phyloP scores from a whole-genome alignment of 805 yeast genomes.

The Lipomyces anomalus region DNA sequence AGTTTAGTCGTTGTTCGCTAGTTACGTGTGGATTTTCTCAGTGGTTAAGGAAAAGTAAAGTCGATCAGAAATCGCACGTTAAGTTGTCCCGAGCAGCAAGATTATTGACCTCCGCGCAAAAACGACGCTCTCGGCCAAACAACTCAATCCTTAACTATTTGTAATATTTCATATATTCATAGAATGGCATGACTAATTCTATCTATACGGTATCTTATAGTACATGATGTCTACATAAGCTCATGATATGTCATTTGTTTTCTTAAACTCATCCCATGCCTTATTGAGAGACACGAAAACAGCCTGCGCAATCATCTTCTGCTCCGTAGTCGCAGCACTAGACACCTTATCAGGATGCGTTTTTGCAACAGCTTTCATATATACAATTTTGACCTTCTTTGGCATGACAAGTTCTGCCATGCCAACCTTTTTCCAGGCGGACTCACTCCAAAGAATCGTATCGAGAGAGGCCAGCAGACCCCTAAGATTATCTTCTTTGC shows the following conservation, averaged over 20 bases:
- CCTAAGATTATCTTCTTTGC: slow-evolving; percentile 77
- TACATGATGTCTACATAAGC: too few relatives aligned
- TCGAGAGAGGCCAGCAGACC: slow-evolving; percentile 68
- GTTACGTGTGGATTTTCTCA: too few relatives aligned
- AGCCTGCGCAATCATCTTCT: slow-evolving; percentile 76
- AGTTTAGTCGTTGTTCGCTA: too few relatives aligned
- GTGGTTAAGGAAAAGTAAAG: too few relatives aligned
- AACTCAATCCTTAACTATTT: too few relatives aligned
- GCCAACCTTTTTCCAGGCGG: slow-evolving; percentile 61
- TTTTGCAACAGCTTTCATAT: slow-evolving; percentile 72
- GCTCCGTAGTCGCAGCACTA: slow-evolving; percentile 53
- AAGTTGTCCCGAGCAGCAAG: too few relatives aligned
- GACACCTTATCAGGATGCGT: slow-evolving; percentile 83
- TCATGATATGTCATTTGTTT: slow-evolving; percentile 45
- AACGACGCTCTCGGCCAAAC: too few relatives aligned
- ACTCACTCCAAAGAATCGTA: slow-evolving; percentile 58
- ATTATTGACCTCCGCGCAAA: too few relatives aligned
- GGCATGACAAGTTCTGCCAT: slow-evolving; percentile 77
- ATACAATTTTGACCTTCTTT: slow-evolving; percentile 77
- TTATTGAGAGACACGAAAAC: slow-evolving; percentile 77
- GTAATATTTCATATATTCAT: too few relatives aligned
- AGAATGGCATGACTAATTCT: too few relatives aligned
- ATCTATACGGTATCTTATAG: too few relatives aligned
- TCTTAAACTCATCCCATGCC: slow-evolving; percentile 84
- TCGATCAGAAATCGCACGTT: too few relatives aligned